These are phyloP conservation scores for Dryadomyces quercus-mongolicae DNA, from an alignment of 2,329 filamentous ascomycete species.

Conservation along the genomic window DNA sequence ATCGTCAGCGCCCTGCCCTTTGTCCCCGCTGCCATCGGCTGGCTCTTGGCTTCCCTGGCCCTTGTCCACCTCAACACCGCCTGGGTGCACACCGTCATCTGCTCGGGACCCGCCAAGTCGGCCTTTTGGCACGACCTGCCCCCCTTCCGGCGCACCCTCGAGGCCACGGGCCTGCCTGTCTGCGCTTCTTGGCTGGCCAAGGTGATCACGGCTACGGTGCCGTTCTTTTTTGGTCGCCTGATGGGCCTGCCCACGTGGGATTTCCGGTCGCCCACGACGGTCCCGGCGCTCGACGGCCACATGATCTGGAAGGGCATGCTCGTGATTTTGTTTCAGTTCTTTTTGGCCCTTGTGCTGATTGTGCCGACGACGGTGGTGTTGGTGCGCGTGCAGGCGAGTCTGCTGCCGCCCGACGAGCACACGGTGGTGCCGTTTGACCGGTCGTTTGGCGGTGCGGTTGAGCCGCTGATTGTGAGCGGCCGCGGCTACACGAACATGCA, in stretches of 20 bases:
- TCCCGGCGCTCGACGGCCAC: slow-evolving; percentile 24
- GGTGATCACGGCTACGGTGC: slow-evolving; percentile 35
- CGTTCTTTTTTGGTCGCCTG: slow-evolving; percentile 31
- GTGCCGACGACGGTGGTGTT: slow-evolving; percentile 69
- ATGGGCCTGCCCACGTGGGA: slow-evolving; percentile 33
- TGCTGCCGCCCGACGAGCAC: slow-evolving; percentile 70
- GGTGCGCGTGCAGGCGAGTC: slow-evolving; percentile 73
- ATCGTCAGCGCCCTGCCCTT: slow-evolving; percentile 30
- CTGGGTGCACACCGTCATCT: slow-evolving; percentile 79
- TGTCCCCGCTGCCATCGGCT: slow-evolving; percentile 24
- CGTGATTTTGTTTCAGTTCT: slow-evolving; percentile 31
- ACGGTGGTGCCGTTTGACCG: slow-evolving; percentile 86
- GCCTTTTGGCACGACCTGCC: slow-evolving; percentile 63
- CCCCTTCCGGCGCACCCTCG: slow-evolving; percentile 48
- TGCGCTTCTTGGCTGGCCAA: slow-evolving; percentile 48
- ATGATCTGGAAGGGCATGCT: slow-evolving; percentile 33
- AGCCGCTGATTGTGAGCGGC: slow-evolving; percentile 62
- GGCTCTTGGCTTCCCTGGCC: slow-evolving; percentile 43
- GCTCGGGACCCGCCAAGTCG: slow-evolving; percentile 44
- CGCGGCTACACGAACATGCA: slow-evolving; percentile 57
- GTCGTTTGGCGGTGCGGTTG: slow-evolving; percentile 65
- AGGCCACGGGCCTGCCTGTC: slow-evolving; percentile 57
- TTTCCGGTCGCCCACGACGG: slow-evolving; percentile 21
- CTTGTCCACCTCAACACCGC: slow-evolving; percentile 58
- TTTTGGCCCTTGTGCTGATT: slow-evolving; percentile 49